These are phyloP conservation scores for cucumber (Cucumis sativus) DNA, from an alignment of 306 rosid species.

Conservation along the genomic window Cucumber_9930_V3 NC_026658.2:26145501-26146000, in stretches of 20 bases:
- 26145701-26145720: background rate
- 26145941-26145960: slow-evolving; percentile 60
- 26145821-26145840: background rate
- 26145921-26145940: slow-evolving; percentile 50
- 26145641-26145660: background rate
- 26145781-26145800: slow-evolving; percentile 41
- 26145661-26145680: background rate
- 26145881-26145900: slow-evolving; percentile 1
- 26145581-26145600: background rate
- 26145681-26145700: background rate
- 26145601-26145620: background rate
- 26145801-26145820: background rate
- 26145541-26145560: background rate
- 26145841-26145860: background rate
- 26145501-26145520: background rate
- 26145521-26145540: background rate
- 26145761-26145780: slow-evolving; percentile 33
- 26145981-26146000: slow-evolving; percentile 82
- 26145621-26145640: background rate
- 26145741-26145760: slow-evolving; percentile 82
- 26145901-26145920: slow-evolving; percentile 40
- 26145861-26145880: background rate
- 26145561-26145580: background rate
- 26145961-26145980: slow-evolving; percentile 75
- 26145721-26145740: slow-evolving; percentile 26